Percentiles rank a stretch among this genome's conserved stretches.
These are phyloP conservation scores for Globisporangium iwayamae DNA, from an alignment of 352 stramenopile species.

Conservation along the genomic window DNA sequence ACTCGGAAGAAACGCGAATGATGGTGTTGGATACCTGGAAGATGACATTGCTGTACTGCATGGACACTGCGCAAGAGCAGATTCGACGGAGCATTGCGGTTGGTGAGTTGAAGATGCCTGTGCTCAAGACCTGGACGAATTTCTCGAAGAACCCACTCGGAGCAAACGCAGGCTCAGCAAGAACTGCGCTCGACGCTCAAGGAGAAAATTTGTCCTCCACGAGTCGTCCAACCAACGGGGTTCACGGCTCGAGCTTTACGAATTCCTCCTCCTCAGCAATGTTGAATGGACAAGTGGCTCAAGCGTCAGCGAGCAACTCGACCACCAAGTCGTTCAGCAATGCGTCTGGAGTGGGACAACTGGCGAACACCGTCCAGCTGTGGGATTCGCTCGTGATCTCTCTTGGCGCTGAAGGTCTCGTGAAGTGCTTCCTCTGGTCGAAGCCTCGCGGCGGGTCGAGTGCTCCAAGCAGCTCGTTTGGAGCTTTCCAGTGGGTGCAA, in stretches of 20 bases:
- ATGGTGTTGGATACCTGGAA: conserved; percentile 82
- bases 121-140: conserved; percentile 8
- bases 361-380: conserved; percentile 9
- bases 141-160: conserved; percentile 2
- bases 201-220: not conserved
- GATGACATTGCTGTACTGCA: conserved; percentile 63
- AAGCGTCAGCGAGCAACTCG: not conserved
- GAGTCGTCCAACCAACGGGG: not conserved
- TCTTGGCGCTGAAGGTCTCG: conserved; percentile 65
- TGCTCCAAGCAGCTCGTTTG: conserved; percentile 7
- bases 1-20: conserved; percentile 63
- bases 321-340: conserved; percentile 12
- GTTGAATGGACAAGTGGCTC: not conserved
- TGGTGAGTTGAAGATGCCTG: conserved; percentile 44
- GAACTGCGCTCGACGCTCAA: not conserved
- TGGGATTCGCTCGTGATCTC: conserved; percentile 80
- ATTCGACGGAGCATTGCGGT: conserved; percentile 66
- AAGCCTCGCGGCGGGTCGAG: conserved; percentile 44
- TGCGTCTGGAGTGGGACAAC: not conserved
- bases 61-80: conserved; percentile 78
- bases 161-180: not conserved
- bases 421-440: conserved; percentile 81
- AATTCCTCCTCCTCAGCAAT: conserved; percentile 7
- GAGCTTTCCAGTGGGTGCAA: conserved; percentile 60
- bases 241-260: conserved; percentile 2